Base-by-base conservation (phyloP, 2,329 filamentous ascomycete species). In the Clonostachys sp. region DNA sequence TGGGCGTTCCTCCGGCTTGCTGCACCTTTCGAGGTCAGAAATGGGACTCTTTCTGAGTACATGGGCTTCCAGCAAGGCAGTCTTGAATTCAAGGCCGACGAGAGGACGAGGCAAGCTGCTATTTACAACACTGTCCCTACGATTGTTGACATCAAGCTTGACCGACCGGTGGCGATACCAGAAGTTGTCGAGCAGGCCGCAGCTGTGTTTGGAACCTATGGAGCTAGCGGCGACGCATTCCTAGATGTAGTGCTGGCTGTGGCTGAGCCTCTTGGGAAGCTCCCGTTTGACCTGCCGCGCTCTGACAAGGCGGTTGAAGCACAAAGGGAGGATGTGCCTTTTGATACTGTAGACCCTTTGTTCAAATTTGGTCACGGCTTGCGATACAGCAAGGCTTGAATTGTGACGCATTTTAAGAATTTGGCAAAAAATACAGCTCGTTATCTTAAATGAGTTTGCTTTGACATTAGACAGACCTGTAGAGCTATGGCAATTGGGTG, bases 231-330 rank as follows among this genome's bases (percentile, higher is more conserved):
- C 0, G 62, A 68, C 2, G 70, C 70, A 0, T 71, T 73, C 47
- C 47, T 75, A 13, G 71, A 73, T 48, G 60, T 74, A 1, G 44
- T 74, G 0, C 70, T 74, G 45, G 61, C 58, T 1, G 50, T 61
- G 2, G 60, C 57, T 12, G 48, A 61, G 4, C 53, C 53, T 2
- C 45, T 52, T 49, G 54, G 51, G 0, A 51, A 49, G 41, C 45
- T 55, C 14, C 53, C 50, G 63, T 53, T 74, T 54, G 73, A 77
- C 54, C 46, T 78, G 34, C 73, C 74, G 1, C 54, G 67, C 12
- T 73, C 68, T 6, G 64, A 66, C 51, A 62, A 58, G 41, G 73
- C 72, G 2, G 73, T 74, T 0, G 62, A 66, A 42, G 62, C 54
- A 9, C 50, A 53, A 0, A 50, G 45, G 13, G 57, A 59, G 34